phyloP scores from a whole-genome alignment of 345 rosid species.

The Eucalyptus cloeziana region DNA sequence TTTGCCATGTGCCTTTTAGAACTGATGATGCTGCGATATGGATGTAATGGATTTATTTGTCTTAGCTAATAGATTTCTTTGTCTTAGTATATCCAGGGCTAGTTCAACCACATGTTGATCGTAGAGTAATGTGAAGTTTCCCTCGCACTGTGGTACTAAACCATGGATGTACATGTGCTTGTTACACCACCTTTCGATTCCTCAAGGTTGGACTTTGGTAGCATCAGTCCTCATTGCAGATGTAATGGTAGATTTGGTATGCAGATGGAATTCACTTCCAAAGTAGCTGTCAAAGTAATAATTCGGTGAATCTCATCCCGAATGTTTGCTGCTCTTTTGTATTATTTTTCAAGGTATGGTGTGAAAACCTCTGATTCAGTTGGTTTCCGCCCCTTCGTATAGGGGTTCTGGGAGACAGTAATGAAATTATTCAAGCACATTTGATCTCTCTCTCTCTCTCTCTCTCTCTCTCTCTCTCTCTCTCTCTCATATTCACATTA shows the following conservation, averaged over 20 bases:
- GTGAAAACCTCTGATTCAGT: not conserved
- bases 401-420: not conserved
- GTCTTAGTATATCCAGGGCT: conserved; percentile 10
- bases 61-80: not conserved
- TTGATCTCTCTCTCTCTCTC: not conserved
- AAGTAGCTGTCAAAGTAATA: not conserved
- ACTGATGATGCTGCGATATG: not conserved
- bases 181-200: not conserved
- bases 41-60: not conserved
- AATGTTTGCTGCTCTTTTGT: not conserved
- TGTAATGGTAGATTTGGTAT: not conserved
- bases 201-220: not conserved
- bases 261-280: not conserved
- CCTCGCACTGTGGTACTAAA: not conserved
- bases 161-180: not conserved
- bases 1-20: not conserved
- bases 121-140: not conserved
- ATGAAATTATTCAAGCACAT: not conserved
- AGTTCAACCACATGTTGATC: conserved; percentile 14
- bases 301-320: not conserved
- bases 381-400: not conserved
- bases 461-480: not conserved
- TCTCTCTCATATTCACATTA: not conserved
- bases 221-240: not conserved
- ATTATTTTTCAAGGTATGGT: not conserved